Base-by-base conservation (phyloP, 2,329 filamentous ascomycete species). In the Hymenoscyphus repandus region DNA sequence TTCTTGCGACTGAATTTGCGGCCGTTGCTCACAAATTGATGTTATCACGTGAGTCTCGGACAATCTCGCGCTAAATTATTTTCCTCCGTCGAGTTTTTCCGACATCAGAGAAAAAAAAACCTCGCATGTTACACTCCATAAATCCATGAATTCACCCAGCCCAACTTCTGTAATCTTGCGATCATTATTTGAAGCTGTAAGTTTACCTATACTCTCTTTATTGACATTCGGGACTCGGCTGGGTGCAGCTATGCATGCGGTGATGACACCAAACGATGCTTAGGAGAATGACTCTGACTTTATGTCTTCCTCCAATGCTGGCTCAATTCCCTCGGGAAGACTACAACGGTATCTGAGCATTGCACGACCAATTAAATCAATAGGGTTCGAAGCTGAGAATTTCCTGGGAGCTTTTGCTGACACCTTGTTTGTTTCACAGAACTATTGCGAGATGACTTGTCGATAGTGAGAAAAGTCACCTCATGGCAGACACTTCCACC, bases 281-380 rank as follows among this genome's bases (percentile, higher is more conserved):
- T 75, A 83, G 78, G 79, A 58, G 60, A 59, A 63, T 61, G 63
- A 62, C 65, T 67, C 62, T 68, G 63, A 68, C 65, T 68, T 68
- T 69, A 74, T 72, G 69, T 73, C 73, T 76, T 77, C 75, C 74
- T 79, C 80, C 78, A 58, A 71, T 85, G 82, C 76, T 72, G 71
- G 79, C 73, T 77, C 74, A 78, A 77, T 81, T 84, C 86, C 70
- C 65, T 54, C 51, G 65, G 68, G 65, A 69, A 87, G 88, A 93
- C 88, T 93, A 93, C 88, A 92, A 93, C 88, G 88, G 88, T 93
- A 93, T 93, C 88, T 93, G 88, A 93, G 79, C 78, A 75, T 69
- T 64, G 53, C 56, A 66, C 68, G 67, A 46, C 51, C 62, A 50
- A 46, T 53, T 13, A 18, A 43, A 17, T 50, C 40, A 30, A 20